Evolutionary conservation across 148 eudicot species (phyloP).

Genomic region (Agrostemma githago): DNA sequence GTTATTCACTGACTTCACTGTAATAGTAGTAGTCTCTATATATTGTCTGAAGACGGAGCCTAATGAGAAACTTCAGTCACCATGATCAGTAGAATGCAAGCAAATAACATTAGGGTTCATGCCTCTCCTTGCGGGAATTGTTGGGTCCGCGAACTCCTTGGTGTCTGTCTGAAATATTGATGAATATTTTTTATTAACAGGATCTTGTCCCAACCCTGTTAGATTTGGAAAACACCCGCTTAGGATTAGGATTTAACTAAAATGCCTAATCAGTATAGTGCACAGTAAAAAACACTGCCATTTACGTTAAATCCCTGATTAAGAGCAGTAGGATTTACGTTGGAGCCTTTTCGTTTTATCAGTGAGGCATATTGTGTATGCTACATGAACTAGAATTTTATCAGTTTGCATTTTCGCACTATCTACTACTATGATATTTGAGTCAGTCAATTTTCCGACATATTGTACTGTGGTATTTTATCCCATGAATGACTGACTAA

Average conservation of each 20-base stretch:
- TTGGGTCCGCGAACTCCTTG: not conserved
- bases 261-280: not conserved
- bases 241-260: not conserved
- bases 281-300: too few relatives aligned
- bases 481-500: constrained; percentile 2
- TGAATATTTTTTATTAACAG: not conserved
- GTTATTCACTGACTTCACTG: not conserved
- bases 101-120: not conserved
- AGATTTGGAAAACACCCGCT: not conserved
- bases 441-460: not conserved
- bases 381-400: not conserved
- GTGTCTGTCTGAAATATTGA: not conserved
- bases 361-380: not conserved
- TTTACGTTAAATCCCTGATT: not conserved
- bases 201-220: not conserved
- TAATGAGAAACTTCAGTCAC: not conserved
- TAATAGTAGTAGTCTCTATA: not conserved
- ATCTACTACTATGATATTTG: not conserved
- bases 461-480: not conserved
- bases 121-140: not conserved
- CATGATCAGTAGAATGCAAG: not conserved
- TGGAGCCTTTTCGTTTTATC: not conserved
- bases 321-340: not conserved
- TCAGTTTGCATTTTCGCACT: too few relatives aligned
- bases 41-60: not conserved